phyloP scores from a whole-genome alignment of 352 stramenopile species.

The Aphanomyces euteiches region DNA sequence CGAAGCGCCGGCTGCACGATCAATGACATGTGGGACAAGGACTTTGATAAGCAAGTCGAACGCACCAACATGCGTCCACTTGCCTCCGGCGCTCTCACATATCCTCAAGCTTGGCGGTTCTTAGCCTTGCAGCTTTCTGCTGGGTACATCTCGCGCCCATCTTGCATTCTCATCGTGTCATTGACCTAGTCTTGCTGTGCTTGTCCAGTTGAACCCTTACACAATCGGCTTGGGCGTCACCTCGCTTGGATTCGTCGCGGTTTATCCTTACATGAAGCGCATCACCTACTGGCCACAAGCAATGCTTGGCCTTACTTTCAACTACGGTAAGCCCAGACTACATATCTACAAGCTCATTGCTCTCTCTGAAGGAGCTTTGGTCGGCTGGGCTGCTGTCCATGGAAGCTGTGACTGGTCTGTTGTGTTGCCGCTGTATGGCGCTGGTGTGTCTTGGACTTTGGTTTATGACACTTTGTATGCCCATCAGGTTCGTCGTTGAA shows the following conservation, averaged over 20 bases:
- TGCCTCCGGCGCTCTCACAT: conserved; percentile 86
- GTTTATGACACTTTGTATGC: conserved; percentile 99
- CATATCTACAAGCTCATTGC: conserved; percentile 4
- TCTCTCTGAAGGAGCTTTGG: conserved; percentile 62
- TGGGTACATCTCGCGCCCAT: conserved; percentile 37
- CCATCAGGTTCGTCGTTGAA: conserved; percentile 76
- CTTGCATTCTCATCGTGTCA: background rate
- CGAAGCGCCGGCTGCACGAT: conserved; percentile 97
- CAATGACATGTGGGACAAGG: conserved; percentile 99
- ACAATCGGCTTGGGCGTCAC: conserved; percentile 90
- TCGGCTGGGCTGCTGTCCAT: conserved; percentile 90
- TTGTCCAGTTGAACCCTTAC: conserved; percentile 94
- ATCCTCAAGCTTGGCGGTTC: conserved; percentile 89
- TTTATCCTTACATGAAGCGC: conserved; percentile 98
- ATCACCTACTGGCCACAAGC: conserved; percentile 97
- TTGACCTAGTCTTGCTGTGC: conserved; percentile 65
- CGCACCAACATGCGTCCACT: conserved; percentile 94
- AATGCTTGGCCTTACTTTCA: conserved; percentile 97
- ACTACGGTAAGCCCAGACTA: conserved; percentile 78
- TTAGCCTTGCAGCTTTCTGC: conserved; percentile 90
- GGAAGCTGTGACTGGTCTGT: conserved; percentile 77
- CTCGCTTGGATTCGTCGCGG: conserved; percentile 90
- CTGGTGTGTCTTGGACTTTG: conserved; percentile 95
- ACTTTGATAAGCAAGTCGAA: conserved; percentile 95
- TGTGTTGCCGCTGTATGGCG: conserved; percentile 93